These are phyloP conservation scores for Trifolium fragiferum DNA, from an alignment of 306 rosid genomes.

Conservation along the genomic window DNA sequence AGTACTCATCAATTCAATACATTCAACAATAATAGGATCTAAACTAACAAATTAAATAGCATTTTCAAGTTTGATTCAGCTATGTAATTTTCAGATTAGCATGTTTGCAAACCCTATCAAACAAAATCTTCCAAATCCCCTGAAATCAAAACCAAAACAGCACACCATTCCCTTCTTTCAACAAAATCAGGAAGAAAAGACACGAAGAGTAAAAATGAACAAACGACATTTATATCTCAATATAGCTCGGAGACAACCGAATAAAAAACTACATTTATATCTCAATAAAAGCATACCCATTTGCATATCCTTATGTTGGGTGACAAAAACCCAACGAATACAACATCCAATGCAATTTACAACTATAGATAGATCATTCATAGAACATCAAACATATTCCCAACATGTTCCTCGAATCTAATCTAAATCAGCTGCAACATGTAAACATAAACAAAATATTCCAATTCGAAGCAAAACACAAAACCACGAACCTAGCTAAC, in stretches of 20 bases:
- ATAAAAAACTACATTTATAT: not conserved
- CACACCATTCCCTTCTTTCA: no score
- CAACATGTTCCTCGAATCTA: not conserved
- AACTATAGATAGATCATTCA: not conserved
- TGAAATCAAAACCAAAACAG: no score
- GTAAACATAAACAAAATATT: not conserved
- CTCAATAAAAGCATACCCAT: not conserved
- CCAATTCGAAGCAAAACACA: not conserved
- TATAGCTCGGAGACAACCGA: not conserved
- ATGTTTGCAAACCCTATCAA: not conserved
- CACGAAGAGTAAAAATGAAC: no score
- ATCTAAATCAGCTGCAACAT: conserved; percentile 21
- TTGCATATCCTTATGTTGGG: not conserved
- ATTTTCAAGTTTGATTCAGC: not conserved
- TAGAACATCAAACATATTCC: not conserved
- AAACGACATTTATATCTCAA: no score
- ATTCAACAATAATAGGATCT: no score
- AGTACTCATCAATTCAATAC: no score
- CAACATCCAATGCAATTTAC: conserved; percentile 25
- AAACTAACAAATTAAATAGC: not conserved
- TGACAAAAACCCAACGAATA: conserved; percentile 13
- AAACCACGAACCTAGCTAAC: conserved; percentile 27
- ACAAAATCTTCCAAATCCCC: not conserved
- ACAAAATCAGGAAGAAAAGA: no score
- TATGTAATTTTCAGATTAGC: not conserved